Evolutionary conservation across 1,284 basidiomycete genomes (phyloP), one percentile per base, ranked within the genome.

Genomic region (Ganoderma multipileum): DNA sequence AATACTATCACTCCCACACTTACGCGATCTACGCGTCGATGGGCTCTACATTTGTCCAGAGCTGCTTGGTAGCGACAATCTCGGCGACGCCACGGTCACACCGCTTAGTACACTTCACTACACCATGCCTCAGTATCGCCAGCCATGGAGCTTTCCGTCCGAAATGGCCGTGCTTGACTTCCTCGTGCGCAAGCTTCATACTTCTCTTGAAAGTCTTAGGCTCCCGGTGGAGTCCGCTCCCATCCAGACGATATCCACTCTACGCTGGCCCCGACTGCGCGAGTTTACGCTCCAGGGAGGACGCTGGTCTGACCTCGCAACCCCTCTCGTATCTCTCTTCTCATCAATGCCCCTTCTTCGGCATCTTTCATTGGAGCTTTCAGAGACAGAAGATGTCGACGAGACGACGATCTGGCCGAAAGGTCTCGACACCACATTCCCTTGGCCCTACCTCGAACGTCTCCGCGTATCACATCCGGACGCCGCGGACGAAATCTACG

Each of bases 391-490:
- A 14, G 11, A n/a, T 6, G n/a, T n/a, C 1, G 18, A 7, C 2
- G n/a, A 12, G 5, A 18, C 11, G 1, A 20, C n/a, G n/a, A 26
- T 38, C 4, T 60, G 58, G 33, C 58, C 58, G 6, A n/a, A 16
- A 7, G 39, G n/a, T 6, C 26, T 11, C 9, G 12, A 5, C 30
- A 30, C 38, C 57, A 39, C 57, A 9, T n/a, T 60, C 20, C 58
- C 58, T 20, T 60, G 58, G 58, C 58, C 58, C 18, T n/a, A 41
- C 30, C 58, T 60, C 30, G 58, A 60, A 14, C 14, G 23, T 38
- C 58, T 60, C 20, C 39, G 33, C 38, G n/a, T 41, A 18, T 41
- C 58, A 18, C 58, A 16, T 26, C 36, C 58, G 1, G 28, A n/a
- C 16, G 2, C 54, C 16, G 6, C 16, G 1, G 54, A 33, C 33